phyloP scores from a whole-genome alignment of 169 alveolate genomes.

The Eimeria falciformis region DNA sequence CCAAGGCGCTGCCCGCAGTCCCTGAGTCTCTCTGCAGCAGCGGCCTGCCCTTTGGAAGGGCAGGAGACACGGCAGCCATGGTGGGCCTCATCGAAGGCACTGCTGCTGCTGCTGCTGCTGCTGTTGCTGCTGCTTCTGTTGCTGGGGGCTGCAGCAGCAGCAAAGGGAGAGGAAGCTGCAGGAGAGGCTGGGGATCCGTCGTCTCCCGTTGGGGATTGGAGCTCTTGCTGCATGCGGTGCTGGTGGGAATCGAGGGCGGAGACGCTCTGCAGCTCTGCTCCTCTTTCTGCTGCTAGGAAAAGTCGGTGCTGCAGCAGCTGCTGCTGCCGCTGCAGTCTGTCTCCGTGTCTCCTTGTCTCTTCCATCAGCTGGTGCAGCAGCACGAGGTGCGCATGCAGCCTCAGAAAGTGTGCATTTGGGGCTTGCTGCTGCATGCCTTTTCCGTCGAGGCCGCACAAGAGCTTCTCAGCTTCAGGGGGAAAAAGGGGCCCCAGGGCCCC shows the following conservation, averaged over 20 bases:
- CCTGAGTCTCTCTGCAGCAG: background rate
- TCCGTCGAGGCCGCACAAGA: too few species aligned
- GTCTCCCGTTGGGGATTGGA: background rate
- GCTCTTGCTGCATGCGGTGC: too few species aligned
- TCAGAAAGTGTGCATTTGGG: background rate
- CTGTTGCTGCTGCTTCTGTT: background rate
- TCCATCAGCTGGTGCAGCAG: slow-evolving; percentile 6
- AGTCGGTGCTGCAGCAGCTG: background rate
- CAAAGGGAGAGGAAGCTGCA: background rate
- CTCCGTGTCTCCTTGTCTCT: background rate
- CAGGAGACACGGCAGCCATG: too few species aligned
- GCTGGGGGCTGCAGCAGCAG: background rate
- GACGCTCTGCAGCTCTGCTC: background rate
- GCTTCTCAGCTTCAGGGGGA: too few species aligned
- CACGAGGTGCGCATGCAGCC: slow-evolving; percentile 6
- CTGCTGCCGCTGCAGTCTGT: background rate
- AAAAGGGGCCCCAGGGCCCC: too few species aligned
- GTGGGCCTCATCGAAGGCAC: too few species aligned
- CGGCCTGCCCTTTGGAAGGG: too few species aligned
- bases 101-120: too few species aligned
- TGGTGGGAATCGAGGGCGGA: too few species aligned
- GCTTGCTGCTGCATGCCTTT: background rate
- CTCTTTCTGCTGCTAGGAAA: background rate
- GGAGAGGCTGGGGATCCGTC: background rate
- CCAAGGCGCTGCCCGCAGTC: background rate